Evolutionary conservation across 1,284 basidiomycete species (phyloP).

Genomic region (Wallemia ichthyophaga): DNA sequence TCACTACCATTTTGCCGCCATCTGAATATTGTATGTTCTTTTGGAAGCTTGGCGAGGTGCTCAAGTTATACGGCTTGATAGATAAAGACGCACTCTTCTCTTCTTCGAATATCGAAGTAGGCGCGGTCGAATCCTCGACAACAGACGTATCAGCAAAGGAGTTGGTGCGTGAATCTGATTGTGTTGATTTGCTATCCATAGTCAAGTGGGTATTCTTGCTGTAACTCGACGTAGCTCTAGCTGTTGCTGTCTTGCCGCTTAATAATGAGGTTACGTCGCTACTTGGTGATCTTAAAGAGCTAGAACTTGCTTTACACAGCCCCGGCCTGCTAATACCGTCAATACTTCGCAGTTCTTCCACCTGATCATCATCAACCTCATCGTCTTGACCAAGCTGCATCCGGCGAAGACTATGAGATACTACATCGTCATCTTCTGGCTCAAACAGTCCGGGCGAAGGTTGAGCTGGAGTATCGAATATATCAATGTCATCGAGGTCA

Average conservation of each 20-base stretch:
- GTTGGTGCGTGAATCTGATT: constrained; percentile 5
- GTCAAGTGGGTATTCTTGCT: background rate
- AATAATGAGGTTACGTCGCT: constrained; percentile 5
- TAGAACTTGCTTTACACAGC: constrained; percentile 31
- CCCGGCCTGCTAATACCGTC: constrained; percentile 26
- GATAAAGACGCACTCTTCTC: constrained; percentile 1
- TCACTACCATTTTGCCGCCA: constrained; percentile 27
- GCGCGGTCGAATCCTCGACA: background rate
- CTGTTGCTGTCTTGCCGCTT: constrained; percentile 7
- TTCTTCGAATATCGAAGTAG: background rate
- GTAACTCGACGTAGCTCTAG: constrained; percentile 1
- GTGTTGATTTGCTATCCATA: constrained; percentile 7
- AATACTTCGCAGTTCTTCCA: constrained; percentile 20
- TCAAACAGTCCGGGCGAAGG: background rate
- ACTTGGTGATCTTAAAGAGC: constrained; percentile 13
- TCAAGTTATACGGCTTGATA: constrained; percentile 1
- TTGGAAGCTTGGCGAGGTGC: constrained; percentile 5
- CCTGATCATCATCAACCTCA: constrained; percentile 23
- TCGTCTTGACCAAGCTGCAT: constrained; percentile 17
- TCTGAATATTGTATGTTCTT: constrained; percentile 7
- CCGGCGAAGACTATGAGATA: background rate
- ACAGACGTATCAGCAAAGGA: constrained; percentile 1
- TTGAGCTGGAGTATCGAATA: background rate
- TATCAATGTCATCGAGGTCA: constrained; percentile 3
- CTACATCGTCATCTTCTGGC: constrained; percentile 24